These are phyloP conservation scores for Marasmius tenuissimus DNA, from an alignment of 1,284 basidiomycete genomes.

Conservation along the genomic window DNA sequence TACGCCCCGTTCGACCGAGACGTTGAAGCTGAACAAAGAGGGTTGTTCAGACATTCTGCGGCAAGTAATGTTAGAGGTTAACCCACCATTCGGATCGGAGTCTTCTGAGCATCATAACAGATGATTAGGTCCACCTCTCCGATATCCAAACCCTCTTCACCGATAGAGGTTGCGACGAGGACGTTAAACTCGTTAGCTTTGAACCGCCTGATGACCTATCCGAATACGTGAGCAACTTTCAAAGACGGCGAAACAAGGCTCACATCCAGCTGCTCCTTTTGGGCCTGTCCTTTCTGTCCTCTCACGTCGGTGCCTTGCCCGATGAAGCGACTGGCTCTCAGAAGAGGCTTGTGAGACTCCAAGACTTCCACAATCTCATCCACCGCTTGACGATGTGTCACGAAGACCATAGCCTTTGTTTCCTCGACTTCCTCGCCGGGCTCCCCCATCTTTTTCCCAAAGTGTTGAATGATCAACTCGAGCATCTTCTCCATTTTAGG, in stretches of 20 bases:
- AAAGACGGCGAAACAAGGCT: constrained; percentile 15
- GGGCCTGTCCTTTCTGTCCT: constrained; percentile 85
- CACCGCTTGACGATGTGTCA: constrained; percentile 85
- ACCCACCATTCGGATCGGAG: constrained; percentile 92
- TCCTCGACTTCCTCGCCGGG: constrained; percentile 42
- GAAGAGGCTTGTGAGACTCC: constrained; percentile 69
- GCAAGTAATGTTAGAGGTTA: neutral
- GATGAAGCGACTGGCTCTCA: constrained; percentile 84
- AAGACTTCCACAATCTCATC: constrained; percentile 86
- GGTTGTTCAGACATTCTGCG: neutral
- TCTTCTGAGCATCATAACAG: constrained; percentile 97
- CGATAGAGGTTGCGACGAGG: constrained; percentile 94
- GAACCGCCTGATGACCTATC: constrained; percentile 81
- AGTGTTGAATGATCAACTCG: constrained; percentile 78
- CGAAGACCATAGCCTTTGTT: constrained; percentile 96
- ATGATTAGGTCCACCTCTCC: constrained; percentile 98
- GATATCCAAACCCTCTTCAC: constrained; percentile 99
- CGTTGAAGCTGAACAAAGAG: constrained; percentile 79
- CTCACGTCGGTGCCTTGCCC: constrained; percentile 88
- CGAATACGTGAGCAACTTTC: constrained; percentile 12
- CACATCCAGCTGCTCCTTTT: constrained; percentile 90
- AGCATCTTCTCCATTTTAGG: constrained; percentile 93
- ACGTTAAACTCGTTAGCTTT: constrained; percentile 89
- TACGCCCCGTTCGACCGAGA: constrained; percentile 93
- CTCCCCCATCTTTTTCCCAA: constrained; percentile 60